Conservation (phyloP, 2,329 filamentous ascomycete species). For the Apiospora hydei region DNA sequence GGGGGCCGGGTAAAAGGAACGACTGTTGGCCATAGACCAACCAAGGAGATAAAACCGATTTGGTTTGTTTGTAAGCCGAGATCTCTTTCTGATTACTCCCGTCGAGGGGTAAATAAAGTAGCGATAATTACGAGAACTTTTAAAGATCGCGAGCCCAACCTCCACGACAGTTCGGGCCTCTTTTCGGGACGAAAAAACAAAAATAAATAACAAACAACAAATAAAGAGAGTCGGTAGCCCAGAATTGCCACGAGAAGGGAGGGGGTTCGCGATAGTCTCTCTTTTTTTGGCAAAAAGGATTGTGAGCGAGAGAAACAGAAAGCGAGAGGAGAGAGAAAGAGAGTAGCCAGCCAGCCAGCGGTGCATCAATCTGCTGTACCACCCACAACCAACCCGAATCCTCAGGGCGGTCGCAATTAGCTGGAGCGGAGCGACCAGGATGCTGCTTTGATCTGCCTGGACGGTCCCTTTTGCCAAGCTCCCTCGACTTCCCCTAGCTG, state of each 20-base stretch:
- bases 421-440: constrained; percentile 11
- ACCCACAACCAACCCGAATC: background rate
- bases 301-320: constrained; percentile 1
- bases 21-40: constrained; percentile 14
- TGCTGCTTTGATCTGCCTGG: constrained; percentile 19
- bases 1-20: background rate
- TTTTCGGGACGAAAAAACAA: background rate
- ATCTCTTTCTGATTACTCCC: constrained; percentile 7
- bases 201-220: background rate
- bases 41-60: constrained; percentile 2
- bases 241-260: background rate
- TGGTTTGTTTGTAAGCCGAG: background rate
- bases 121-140: background rate
- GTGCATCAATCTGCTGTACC: background rate
- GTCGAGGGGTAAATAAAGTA: constrained; percentile 8
- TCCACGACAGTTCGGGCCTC: background rate
- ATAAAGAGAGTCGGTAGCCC: constrained; percentile 10
- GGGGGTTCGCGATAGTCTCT: constrained; percentile 1
- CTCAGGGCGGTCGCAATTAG: constrained; percentile 11
- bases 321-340: background rate
- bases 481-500: background rate
- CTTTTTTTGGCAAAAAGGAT: background rate
- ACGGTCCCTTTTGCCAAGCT: background rate
- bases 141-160: background rate
- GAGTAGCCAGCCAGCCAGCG: background rate